Conservation (phyloP, 2,329 filamentous ascomycete genomes). For the Paradendryphiella salina region DNA sequence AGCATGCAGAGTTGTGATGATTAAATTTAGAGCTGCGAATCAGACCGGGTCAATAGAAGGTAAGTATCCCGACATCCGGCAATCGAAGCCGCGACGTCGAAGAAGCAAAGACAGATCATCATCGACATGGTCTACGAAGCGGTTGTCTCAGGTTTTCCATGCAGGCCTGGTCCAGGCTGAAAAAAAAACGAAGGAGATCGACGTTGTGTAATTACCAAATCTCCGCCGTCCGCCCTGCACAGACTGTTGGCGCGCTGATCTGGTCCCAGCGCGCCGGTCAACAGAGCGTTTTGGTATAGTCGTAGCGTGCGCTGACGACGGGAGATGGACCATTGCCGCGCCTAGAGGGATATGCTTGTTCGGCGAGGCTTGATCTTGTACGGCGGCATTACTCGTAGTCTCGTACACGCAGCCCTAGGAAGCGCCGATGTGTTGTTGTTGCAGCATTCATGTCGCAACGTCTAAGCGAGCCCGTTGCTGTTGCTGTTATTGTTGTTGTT, state of each 20-base stretch:
- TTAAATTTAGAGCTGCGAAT: neutral
- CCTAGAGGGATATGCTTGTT: conserved; percentile 22
- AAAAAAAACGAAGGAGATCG: neutral
- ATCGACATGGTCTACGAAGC: neutral
- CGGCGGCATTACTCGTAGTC: conserved; percentile 8
- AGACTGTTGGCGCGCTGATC: conserved; percentile 8
- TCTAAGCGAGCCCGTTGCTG: conserved; percentile 1
- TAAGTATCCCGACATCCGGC: neutral
- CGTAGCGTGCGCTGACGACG: conserved; percentile 20
- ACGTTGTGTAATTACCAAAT: conserved; percentile 2
- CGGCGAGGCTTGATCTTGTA: conserved; percentile 9
- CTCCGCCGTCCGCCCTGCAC: neutral
- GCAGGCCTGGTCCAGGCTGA: conserved; percentile 2
- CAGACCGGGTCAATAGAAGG: neutral
- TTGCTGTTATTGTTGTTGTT: conserved; percentile 9
- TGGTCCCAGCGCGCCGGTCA: conserved; percentile 19
- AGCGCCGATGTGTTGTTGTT: conserved; percentile 5
- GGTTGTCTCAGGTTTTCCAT: neutral
- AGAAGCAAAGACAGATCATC: conserved; percentile 4
- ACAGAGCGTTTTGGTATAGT: conserved; percentile 21
- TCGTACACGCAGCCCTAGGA: conserved; percentile 1
- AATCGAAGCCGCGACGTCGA: neutral
- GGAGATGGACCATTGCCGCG: conserved; percentile 28
- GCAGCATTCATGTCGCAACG: conserved; percentile 1
- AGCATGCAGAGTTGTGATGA: neutral